phyloP scores from a whole-genome alignment of 140 eudicot genomes.

The Ambrosia hybrid region DNA sequence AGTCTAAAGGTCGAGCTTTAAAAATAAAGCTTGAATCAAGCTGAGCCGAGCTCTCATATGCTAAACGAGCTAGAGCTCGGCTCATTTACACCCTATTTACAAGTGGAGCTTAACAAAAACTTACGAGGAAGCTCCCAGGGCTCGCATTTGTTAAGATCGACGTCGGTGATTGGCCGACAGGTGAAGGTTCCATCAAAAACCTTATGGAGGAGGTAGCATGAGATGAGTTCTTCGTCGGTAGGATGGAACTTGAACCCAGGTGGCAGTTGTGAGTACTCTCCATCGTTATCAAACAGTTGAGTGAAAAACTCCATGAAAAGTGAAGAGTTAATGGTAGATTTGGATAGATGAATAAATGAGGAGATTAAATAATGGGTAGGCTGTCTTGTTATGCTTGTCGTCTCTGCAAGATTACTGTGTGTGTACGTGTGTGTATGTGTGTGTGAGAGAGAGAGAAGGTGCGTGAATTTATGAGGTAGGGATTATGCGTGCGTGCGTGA shows the following conservation, averaged over 20 bases:
- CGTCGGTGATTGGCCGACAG: slow-evolving; percentile 81
- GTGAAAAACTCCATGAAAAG: slow-evolving; percentile 43
- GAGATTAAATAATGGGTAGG: slow-evolving; percentile 10
- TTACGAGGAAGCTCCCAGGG: slow-evolving; percentile 96
- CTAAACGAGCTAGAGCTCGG: no score
- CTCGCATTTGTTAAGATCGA: slow-evolving; percentile 94
- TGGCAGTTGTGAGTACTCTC: slow-evolving; percentile 46
- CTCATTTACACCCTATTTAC: no score
- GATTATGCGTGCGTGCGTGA: slow-evolving; percentile 95
- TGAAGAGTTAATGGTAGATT: not conserved
- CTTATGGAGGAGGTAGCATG: slow-evolving; percentile 74
- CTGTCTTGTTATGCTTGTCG: slow-evolving; percentile 26
- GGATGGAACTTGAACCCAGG: slow-evolving; percentile 93
- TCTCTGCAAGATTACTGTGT: slow-evolving; percentile 5
- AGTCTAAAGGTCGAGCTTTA: no score
- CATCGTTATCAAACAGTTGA: slow-evolving; percentile 26
- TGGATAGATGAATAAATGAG: slow-evolving; percentile 23
- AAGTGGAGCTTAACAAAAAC: not conserved
- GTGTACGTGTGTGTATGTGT: no score
- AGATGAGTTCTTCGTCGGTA: slow-evolving; percentile 88
- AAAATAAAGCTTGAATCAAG: no score
- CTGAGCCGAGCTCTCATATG: no score
- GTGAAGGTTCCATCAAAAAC: slow-evolving; percentile 67
- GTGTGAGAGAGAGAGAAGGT: slow-evolving; percentile 20
- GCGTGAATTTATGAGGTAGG: slow-evolving; percentile 14